Percentiles rank a stretch among this genome's conserved stretches.
These are phyloP conservation scores for Hydnum rufescens DNA, from an alignment of 768 basidiomycete species.

Conservation along the genomic window DNA sequence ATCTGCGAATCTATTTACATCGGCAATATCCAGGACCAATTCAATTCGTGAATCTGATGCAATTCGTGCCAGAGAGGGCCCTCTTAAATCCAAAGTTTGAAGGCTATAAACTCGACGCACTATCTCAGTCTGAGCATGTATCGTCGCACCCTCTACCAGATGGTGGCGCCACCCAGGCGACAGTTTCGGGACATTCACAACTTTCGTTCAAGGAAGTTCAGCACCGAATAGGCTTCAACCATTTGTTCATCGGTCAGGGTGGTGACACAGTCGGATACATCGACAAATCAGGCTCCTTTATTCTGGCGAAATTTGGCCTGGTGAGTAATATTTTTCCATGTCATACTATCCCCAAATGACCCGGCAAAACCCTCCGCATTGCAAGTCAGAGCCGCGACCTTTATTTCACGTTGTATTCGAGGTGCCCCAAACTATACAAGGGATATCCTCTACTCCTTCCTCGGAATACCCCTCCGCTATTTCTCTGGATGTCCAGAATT, in stretches of 20 bases:
- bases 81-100: constrained; percentile 72
- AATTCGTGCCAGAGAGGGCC: constrained; percentile 21
- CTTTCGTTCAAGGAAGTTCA: constrained; percentile 67
- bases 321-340: constrained; percentile 24
- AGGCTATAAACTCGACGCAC: constrained; percentile 52
- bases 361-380: background rate
- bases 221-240: constrained; percentile 70
- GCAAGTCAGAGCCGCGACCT: constrained; percentile 33
- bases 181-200: constrained; percentile 13
- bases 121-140: constrained; percentile 37
- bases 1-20: too few relatives aligned
- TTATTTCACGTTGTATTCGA: constrained; percentile 38
- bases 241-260: constrained; percentile 33
- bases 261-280: constrained; percentile 40
- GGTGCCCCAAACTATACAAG: constrained; percentile 28
- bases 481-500: constrained; percentile 30
- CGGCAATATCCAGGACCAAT: too few relatives aligned
- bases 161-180: constrained; percentile 28
- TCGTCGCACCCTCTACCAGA: constrained; percentile 29
- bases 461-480: constrained; percentile 56
- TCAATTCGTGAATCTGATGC: background rate
- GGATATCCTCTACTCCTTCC: constrained; percentile 21
- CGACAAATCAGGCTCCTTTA: constrained; percentile 40
- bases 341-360: constrained; percentile 9
- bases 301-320: constrained; percentile 34